Base-by-base conservation (phyloP, 2,329 filamentous ascomycete species). In the Calonectria ilicicola region DNA sequence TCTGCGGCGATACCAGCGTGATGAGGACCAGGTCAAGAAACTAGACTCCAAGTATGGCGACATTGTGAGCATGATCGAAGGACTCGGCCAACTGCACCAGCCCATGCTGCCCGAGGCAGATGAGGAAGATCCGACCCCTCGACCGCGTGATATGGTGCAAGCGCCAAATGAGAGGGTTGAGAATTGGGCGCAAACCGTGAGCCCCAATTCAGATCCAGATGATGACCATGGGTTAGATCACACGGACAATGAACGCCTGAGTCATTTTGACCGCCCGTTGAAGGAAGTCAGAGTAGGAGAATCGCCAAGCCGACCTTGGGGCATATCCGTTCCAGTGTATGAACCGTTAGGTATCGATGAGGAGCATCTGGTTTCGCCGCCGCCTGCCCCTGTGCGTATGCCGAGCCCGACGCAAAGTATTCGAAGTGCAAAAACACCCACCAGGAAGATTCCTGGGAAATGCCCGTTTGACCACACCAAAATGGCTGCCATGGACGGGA, bases 31-130 rank as follows among this genome's bases (percentile, higher is more conserved):
- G 80, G 94, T 98, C 80, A 92, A 92, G 76, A 94, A 97, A 84
- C 88, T 98, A 68, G 96, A 98, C 82, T 95, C 95, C 74, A 98
- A 98, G 83, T 98, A 98, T 82, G 95, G 95, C 76, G 96, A 93
- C 82, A 87, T 98, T 51, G 95, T 95, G 77, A 97, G 91, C 84
- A 98, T 98, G 96, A 97, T 98, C 73, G 93, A 97, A 82, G 95
- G 95, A 10, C 87, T 98, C 46, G 94, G 95, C 62, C 91, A 93
- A 75, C 95, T 97, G 78, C 96, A 98, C 81, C 94, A 97, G 81
- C 93, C 94, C 7, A 95, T 97, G 91, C 87, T 98, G 32, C 94
- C 94, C 1, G 87, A 89, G 46, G 85, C 87, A 6, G 87, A 89
- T 62, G 79, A 80, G 23, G 89, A 90, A 75, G 86, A 88, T 74